Evolutionary conservation across 139 green algal species (phyloP).

Genomic region (Chlamydomonas sp.): DNA sequence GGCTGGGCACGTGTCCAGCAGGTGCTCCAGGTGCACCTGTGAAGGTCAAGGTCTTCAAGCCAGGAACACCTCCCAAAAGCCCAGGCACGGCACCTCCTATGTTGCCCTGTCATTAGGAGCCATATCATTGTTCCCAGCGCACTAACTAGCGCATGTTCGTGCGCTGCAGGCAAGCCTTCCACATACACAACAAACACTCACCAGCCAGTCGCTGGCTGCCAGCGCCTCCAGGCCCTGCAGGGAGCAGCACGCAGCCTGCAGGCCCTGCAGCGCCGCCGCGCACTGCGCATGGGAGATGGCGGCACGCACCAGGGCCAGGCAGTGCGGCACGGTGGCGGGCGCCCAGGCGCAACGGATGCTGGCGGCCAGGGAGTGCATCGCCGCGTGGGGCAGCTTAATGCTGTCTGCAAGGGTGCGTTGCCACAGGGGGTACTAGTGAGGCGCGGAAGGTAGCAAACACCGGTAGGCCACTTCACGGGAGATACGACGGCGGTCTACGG

Average conservation of each 20-base stretch:
- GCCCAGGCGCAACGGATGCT: conserved; percentile 24
- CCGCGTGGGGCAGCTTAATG: conserved; percentile 8
- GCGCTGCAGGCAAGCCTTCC: too few relatives aligned
- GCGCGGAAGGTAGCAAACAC: too few relatives aligned
- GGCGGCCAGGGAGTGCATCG: conserved; percentile 8
- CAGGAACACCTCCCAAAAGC: too few relatives aligned
- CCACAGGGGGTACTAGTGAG: too few relatives aligned
- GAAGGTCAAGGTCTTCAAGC: not conserved
- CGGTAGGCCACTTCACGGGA: too few relatives aligned
- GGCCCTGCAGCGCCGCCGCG: conserved; percentile 19
- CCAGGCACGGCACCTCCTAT: too few relatives aligned
- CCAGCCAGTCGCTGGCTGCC: conserved; percentile 43
- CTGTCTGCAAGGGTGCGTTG: not conserved
- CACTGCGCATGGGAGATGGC: conserved; percentile 40
- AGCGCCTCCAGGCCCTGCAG: conserved; percentile 35
- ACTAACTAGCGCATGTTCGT: not conserved
- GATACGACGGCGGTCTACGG: too few relatives aligned
- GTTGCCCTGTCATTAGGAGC: not conserved
- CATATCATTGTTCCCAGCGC: not conserved
- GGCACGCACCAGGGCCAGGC: not conserved
- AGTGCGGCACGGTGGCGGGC: not conserved
- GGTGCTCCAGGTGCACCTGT: conserved; percentile 41
- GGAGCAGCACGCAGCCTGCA: conserved; percentile 35
- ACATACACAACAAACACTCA: not conserved
- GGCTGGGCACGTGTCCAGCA: conserved; percentile 51